phyloP scores from a whole-genome alignment of 2,329 filamentous ascomycete genomes.

The Fusarium udum region DNA sequence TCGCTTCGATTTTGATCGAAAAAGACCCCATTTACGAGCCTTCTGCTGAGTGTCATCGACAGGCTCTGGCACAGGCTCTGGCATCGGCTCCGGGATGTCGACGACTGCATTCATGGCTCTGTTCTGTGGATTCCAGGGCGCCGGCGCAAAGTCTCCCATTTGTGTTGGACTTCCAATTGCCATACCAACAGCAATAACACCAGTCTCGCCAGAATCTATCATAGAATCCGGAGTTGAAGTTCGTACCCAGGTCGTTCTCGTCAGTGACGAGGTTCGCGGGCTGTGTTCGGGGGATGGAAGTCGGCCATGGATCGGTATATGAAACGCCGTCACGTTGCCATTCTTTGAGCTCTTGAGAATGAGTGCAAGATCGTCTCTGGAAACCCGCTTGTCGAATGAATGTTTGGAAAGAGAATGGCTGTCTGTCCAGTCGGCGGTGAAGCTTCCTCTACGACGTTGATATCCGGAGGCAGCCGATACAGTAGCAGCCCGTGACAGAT shows the following conservation, averaged over 20 bases:
- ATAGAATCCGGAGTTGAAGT: constrained; percentile 56
- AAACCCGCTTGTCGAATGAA: constrained; percentile 53
- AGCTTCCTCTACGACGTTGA: constrained; percentile 38
- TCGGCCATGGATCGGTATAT: constrained; percentile 53
- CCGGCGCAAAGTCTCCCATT: constrained; percentile 42
- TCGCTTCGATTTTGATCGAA: constrained; percentile 55
- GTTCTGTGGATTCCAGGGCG: constrained; percentile 45
- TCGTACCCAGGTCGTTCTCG: constrained; percentile 48
- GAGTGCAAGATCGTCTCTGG: constrained; percentile 54
- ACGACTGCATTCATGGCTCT: constrained; percentile 40
- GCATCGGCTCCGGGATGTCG: constrained; percentile 26
- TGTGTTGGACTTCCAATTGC: constrained; percentile 76
- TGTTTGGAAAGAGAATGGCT: constrained; percentile 25
- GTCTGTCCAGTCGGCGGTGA: constrained; percentile 36
- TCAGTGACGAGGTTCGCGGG: constrained; percentile 45
- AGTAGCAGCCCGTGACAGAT: constrained; percentile 39
- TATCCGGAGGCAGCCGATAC: constrained; percentile 34
- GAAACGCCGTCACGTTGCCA: constrained; percentile 51
- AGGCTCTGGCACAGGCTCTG: constrained; percentile 18
- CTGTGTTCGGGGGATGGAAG: constrained; percentile 56
- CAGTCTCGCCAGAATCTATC: constrained; percentile 45
- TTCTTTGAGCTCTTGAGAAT: constrained; percentile 42
- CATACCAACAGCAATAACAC: constrained; percentile 71
- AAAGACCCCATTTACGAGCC: constrained; percentile 67
- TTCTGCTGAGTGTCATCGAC: constrained; percentile 54